phyloP scores from a whole-genome alignment of 164 flowering plant genomes.

The Sextonia rubra region DNA sequence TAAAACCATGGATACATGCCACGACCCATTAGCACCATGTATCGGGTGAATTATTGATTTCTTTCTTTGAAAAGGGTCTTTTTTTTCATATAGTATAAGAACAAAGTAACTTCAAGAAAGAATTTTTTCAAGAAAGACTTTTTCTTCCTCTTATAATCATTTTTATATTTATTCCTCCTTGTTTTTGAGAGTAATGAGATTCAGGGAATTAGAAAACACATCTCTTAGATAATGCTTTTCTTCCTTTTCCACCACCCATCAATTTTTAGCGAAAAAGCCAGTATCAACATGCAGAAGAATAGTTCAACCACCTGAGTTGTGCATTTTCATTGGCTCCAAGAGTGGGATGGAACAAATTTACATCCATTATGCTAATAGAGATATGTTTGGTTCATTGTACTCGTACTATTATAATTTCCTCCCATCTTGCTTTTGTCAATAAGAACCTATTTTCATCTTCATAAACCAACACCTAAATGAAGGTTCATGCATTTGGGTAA shows the following conservation, averaged over 20 bases:
- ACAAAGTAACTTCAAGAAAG: not conserved
- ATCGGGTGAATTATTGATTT: too few species aligned
- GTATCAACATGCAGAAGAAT: not conserved
- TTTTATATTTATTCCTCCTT: too few species aligned
- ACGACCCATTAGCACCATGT: too few species aligned
- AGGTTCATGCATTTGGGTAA: too few species aligned
- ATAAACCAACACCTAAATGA: too few species aligned
- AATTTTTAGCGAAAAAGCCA: not conserved
- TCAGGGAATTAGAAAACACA: not conserved
- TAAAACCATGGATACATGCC: too few species aligned
- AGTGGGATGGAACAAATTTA: not conserved
- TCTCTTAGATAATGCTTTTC: not conserved
- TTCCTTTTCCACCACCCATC: not conserved
- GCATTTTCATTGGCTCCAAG: too few species aligned
- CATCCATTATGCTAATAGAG: not conserved
- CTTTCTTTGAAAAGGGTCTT: not conserved
- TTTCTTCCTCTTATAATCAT: not conserved
- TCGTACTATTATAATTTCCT: too few species aligned
- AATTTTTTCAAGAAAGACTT: not conserved
- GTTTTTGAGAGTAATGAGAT: too few species aligned
- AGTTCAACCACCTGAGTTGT: too few species aligned
- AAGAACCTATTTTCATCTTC: too few species aligned
- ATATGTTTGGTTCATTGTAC: not conserved
- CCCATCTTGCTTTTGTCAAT: not conserved
- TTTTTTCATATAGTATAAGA: not conserved